Evolutionary conservation across 2,329 filamentous ascomycete genomes (phyloP).

Genomic region (Aspergillus novoparasiticus): DNA sequence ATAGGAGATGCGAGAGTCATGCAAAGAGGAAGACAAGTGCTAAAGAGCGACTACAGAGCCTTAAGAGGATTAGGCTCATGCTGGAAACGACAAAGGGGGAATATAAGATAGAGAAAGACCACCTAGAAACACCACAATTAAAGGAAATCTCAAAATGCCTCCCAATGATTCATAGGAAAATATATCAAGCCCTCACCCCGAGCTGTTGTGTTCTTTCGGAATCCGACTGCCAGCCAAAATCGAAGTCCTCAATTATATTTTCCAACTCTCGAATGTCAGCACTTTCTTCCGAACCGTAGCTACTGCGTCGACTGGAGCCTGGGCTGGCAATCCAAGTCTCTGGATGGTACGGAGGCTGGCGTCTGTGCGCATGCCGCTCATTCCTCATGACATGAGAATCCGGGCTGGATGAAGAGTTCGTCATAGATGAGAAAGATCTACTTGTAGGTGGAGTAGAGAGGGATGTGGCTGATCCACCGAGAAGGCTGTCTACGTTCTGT

Average conservation of each 20-base stretch:
- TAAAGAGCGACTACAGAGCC: not conserved
- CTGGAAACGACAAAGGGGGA: not conserved
- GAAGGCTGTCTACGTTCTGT: slow-evolving; percentile 30
- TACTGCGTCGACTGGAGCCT: slow-evolving; percentile 30
- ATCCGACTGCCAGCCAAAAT: slow-evolving; percentile 36
- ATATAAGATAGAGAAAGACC: slow-evolving; percentile 8
- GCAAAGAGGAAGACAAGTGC: slow-evolving; percentile 1
- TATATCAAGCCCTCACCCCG: slow-evolving; percentile 4
- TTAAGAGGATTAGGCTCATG: not conserved
- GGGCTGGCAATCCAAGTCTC: slow-evolving; percentile 36
- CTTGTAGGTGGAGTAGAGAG: slow-evolving; percentile 20
- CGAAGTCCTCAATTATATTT: slow-evolving; percentile 36
- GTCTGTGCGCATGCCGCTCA: slow-evolving; percentile 7
- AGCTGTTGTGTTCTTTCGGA: not conserved
- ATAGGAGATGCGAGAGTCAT: not conserved
- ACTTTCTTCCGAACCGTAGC: slow-evolving; percentile 27
- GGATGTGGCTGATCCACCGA: slow-evolving; percentile 25
- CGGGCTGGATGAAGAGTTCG: slow-evolving; percentile 20
- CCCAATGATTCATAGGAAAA: not conserved
- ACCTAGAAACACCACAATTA: slow-evolving; percentile 1
- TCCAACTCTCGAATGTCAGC: slow-evolving; percentile 32
- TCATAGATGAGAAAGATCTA: slow-evolving; percentile 21
- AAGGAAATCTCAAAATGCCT: slow-evolving; percentile 3
- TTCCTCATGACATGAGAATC: slow-evolving; percentile 7
- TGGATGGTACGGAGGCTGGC: slow-evolving; percentile 19